Conservation (phyloP, 371 early-diverging fungal genomes). For the Mucor velutinosus region DNA sequence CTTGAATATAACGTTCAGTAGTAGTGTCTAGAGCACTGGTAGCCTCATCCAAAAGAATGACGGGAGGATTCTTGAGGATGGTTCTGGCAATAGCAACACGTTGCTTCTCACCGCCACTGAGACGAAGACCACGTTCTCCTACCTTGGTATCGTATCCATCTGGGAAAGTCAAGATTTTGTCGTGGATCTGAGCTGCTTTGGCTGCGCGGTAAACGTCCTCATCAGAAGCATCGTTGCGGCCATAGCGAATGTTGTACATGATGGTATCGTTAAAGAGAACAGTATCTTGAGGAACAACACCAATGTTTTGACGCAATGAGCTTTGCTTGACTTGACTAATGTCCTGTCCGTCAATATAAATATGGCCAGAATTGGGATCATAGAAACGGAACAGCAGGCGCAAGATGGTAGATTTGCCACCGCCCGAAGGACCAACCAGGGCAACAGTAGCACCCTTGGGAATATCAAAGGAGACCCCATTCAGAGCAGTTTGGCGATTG, state of each 20-base stretch:
- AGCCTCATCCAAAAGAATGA: constrained; percentile 81
- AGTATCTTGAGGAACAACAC: constrained; percentile 90
- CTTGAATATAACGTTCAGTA: constrained; percentile 85
- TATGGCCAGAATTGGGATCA: constrained; percentile 77
- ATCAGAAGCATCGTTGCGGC: constrained; percentile 59
- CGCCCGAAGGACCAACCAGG: constrained; percentile 90
- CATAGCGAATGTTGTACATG: constrained; percentile 81
- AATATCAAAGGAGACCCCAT: constrained; percentile 81
- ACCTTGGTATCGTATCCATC: constrained; percentile 90
- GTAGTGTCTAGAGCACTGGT: constrained; percentile 67
- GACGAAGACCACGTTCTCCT: constrained; percentile 90
- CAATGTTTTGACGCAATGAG: constrained; percentile 73
- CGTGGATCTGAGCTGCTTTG: constrained; percentile 81
- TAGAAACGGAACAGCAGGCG: constrained; percentile 91
- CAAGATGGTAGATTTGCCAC: constrained; percentile 89
- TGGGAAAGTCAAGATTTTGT: constrained; percentile 67
- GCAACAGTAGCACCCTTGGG: constrained; percentile 83
- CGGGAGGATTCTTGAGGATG: constrained; percentile 76
- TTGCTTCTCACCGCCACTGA: constrained; percentile 91
- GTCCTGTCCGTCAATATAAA: constrained; percentile 90
- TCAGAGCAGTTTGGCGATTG: constrained; percentile 65
- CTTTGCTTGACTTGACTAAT: constrained; percentile 71
- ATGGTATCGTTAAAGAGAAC: constrained; percentile 86
- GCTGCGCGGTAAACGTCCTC: constrained; percentile 78
- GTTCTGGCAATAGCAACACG: constrained; percentile 89